A percentile compares a stretch with the other conserved stretches of the same genome.
These are phyloP conservation scores for Coriaria nepalensis DNA, from an alignment of 306 rosid genomes.

Conservation along the genomic window DNA sequence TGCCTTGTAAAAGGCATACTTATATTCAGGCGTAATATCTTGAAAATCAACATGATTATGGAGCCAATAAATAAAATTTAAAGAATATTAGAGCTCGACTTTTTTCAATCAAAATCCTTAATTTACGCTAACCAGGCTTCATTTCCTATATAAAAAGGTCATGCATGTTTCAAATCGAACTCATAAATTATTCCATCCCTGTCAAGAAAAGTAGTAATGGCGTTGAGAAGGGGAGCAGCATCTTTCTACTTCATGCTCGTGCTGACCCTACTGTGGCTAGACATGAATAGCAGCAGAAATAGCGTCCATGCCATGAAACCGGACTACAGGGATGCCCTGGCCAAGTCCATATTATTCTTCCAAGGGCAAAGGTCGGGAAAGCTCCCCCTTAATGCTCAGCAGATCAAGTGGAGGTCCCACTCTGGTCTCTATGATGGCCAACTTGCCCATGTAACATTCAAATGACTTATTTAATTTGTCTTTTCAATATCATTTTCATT, in stretches of 20 bases:
- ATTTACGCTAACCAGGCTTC: too few relatives aligned
- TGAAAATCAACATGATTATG: too few relatives aligned
- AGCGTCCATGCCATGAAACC: constrained; percentile 31
- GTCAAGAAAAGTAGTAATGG: too few relatives aligned
- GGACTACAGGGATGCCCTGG: constrained; percentile 67
- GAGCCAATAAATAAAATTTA: too few relatives aligned
- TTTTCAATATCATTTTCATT: not conserved
- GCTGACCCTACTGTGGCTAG: not conserved
- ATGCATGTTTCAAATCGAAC: too few relatives aligned
- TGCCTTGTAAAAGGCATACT: too few relatives aligned
- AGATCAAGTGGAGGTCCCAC: constrained; percentile 53
- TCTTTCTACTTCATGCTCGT: not conserved
- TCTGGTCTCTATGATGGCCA: constrained; percentile 70
- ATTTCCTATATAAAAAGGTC: too few relatives aligned
- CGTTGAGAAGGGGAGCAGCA: too few relatives aligned
- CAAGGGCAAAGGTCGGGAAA: constrained; percentile 90
- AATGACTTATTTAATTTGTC: not conserved
- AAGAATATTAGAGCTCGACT: too few relatives aligned
- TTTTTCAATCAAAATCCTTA: too few relatives aligned
- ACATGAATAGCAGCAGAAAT: not conserved
- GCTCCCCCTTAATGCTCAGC: constrained; percentile 46
- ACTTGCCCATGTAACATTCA: constrained; percentile 35
- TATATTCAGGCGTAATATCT: too few relatives aligned
- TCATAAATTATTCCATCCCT: too few relatives aligned
- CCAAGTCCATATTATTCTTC: constrained; percentile 67